Percentiles rank a stretch among this genome's conserved stretches.
These are phyloP conservation scores for Fusarium duplospermum DNA, from an alignment of 2,329 filamentous ascomycete genomes.

Conservation along the genomic window DNA sequence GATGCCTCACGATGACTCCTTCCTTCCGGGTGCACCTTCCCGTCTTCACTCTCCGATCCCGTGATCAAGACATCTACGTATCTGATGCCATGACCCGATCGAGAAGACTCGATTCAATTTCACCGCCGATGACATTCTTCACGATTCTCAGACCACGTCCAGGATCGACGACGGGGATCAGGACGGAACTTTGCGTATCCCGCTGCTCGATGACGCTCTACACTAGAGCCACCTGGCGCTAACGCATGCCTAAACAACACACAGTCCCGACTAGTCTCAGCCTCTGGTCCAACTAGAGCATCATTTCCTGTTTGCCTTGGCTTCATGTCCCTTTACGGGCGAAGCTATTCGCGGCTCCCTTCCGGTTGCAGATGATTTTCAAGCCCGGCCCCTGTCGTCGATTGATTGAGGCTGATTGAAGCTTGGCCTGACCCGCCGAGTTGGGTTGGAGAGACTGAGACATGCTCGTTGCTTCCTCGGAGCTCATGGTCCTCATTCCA, in stretches of 20 bases:
- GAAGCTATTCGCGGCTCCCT: constrained; percentile 12
- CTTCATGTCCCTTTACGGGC: constrained; percentile 8
- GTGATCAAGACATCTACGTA: neutral
- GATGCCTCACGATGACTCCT: constrained; percentile 1
- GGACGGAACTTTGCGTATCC: constrained; percentile 23
- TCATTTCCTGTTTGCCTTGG: constrained; percentile 19
- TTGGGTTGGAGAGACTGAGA: constrained; percentile 21
- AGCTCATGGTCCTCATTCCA: constrained; percentile 8
- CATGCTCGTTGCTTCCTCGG: constrained; percentile 8
- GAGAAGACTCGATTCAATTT: neutral
- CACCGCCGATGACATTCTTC: constrained; percentile 11
- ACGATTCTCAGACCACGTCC: neutral
- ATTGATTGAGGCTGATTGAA: constrained; percentile 1
- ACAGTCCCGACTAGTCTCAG: constrained; percentile 24
- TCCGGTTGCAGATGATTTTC: constrained; percentile 20
- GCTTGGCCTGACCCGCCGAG: constrained; percentile 19
- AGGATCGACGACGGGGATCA: constrained; percentile 36
- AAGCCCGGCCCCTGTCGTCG: neutral
- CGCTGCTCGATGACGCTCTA: constrained; percentile 25
- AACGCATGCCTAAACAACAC: constrained; percentile 19
- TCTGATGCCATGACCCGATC: constrained; percentile 13
- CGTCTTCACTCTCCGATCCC: neutral
- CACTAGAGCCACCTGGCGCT: constrained; percentile 14
- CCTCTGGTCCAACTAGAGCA: constrained; percentile 3
- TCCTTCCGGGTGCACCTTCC: neutral